phyloP scores from a whole-genome alignment of 2,329 filamentous ascomycete genomes.

The Fusarium drepaniforme region DNA sequence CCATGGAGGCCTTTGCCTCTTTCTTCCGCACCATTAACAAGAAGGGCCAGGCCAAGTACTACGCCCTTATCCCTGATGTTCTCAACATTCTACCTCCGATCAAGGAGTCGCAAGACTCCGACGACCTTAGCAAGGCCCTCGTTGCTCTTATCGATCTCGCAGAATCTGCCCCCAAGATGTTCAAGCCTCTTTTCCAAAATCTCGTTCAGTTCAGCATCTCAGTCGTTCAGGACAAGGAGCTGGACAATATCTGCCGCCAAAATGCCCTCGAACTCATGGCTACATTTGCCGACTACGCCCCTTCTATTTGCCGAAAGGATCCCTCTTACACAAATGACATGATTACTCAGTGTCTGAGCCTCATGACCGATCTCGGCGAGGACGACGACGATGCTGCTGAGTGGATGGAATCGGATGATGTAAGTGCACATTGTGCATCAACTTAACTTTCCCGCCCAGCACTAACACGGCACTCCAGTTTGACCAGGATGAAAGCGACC shows the following conservation, averaged over 20 bases:
- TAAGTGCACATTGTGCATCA: constrained; percentile 57
- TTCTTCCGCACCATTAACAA: constrained; percentile 94
- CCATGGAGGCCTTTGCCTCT: constrained; percentile 95
- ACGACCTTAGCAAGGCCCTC: constrained; percentile 90
- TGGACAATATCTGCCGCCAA: constrained; percentile 89
- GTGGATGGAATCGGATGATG: constrained; percentile 93
- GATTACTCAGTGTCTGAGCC: constrained; percentile 96
- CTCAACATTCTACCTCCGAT: constrained; percentile 95
- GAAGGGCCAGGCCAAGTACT: constrained; percentile 91
- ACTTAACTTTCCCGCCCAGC: neutral
- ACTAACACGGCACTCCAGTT: constrained; percentile 63
- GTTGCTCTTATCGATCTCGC: constrained; percentile 94
- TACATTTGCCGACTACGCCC: constrained; percentile 95
- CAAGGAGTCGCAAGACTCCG: constrained; percentile 91
- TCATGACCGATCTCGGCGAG: constrained; percentile 96
- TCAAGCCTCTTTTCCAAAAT: constrained; percentile 92
- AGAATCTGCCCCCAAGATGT: constrained; percentile 97
- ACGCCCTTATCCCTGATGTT: constrained; percentile 86
- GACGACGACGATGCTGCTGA: constrained; percentile 96
- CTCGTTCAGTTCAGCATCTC: constrained; percentile 93
- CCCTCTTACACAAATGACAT: constrained; percentile 92
- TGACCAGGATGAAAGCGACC: constrained; percentile 94
- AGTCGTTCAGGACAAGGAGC: constrained; percentile 95
- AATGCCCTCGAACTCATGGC: constrained; percentile 98
- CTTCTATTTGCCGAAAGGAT: constrained; percentile 95